Conservation (phyloP, 2,329 filamentous ascomycete genomes). For the Xylariaceae sp. region DNA sequence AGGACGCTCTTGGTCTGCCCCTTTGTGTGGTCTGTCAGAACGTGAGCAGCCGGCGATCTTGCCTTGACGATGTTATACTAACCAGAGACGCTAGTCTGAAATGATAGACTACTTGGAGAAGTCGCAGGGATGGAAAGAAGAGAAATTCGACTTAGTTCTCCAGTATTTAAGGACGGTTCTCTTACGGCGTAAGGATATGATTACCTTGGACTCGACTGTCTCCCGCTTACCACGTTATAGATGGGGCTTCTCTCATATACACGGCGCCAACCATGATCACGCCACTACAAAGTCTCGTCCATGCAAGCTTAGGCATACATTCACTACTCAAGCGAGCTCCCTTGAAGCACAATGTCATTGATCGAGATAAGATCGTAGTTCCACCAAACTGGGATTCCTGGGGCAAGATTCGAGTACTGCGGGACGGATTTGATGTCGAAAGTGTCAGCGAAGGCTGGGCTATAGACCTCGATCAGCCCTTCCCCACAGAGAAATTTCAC, state of each 20-base stretch:
- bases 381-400: constrained; percentile 98
- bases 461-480: constrained; percentile 72
- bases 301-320: constrained; percentile 85
- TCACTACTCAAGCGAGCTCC: constrained; percentile 79
- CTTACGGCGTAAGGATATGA: constrained; percentile 71
- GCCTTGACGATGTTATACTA: constrained; percentile 18
- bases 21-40: constrained; percentile 97
- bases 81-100: constrained; percentile 64
- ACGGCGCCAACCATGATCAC: constrained; percentile 78
- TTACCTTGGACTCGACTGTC: neutral
- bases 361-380: constrained; percentile 91
- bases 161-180: constrained; percentile 91
- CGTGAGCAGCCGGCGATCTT: constrained; percentile 56
- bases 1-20: constrained; percentile 84
- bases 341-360: constrained; percentile 89
- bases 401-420: constrained; percentile 92
- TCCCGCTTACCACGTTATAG: constrained; percentile 47
- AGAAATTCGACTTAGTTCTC: constrained; percentile 93
- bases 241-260: constrained; percentile 85
- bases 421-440: constrained; percentile 93
- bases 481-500: constrained; percentile 44
- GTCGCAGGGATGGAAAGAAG: constrained; percentile 91
- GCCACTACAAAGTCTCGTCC: constrained; percentile 78
- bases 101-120: constrained; percentile 91
- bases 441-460: constrained; percentile 84